Percentiles rank a stretch among this genome's conserved stretches.
These are phyloP conservation scores for Diplodia mutila DNA, from an alignment of 2,329 filamentous ascomycete species.

Conservation along the genomic window DNA sequence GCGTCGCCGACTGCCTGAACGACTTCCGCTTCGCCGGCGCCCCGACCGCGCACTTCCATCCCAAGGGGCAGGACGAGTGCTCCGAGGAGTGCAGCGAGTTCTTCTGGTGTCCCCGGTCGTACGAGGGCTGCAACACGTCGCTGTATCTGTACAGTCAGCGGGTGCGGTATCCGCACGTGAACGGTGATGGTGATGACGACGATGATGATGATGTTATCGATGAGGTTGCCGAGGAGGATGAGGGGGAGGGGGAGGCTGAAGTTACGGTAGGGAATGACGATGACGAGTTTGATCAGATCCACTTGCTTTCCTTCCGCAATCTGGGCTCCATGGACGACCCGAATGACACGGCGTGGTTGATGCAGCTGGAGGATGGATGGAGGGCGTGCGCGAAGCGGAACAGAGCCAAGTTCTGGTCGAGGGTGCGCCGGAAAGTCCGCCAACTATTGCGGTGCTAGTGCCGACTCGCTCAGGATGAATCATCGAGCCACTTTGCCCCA, in stretches of 20 bases:
- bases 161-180: not conserved
- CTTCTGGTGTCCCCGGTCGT: not conserved
- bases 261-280: no score
- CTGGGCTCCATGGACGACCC: not conserved
- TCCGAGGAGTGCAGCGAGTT: not conserved
- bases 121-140: not conserved
- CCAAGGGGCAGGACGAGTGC: not conserved
- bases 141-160: not conserved
- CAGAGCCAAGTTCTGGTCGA: not conserved
- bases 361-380: not conserved
- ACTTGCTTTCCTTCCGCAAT: not conserved
- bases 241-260: no score
- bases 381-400: not conserved
- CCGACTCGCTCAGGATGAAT: not conserved
- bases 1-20: not conserved
- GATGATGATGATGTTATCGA: not conserved
- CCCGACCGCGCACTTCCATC: not conserved
- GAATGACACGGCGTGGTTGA: not conserved
- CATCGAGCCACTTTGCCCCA: not conserved
- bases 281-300: not conserved
- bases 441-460: not conserved
- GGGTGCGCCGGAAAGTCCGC: not conserved
- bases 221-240: no score
- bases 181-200: no score
- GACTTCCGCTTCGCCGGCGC: not conserved